phyloP scores from a whole-genome alignment of 257 asterid genomes.

The Primulina huaijiensis region DNA sequence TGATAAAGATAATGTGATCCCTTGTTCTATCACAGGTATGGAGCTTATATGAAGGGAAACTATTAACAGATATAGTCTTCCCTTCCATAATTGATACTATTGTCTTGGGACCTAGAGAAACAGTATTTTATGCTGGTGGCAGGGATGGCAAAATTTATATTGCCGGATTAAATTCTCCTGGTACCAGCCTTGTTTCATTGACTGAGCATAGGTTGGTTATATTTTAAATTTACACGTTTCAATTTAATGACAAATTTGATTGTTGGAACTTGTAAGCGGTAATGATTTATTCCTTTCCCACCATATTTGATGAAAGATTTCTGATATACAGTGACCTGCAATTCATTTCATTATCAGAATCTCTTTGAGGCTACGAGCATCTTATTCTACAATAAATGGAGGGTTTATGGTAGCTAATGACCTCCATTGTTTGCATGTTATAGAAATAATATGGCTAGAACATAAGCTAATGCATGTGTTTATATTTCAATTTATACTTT shows the following conservation, averaged over 20 bases:
- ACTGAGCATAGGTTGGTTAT: constrained; percentile 71
- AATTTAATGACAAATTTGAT: no score
- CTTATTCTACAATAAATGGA: background rate
- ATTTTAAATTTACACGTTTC: no score
- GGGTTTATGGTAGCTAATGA: background rate
- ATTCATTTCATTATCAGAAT: no score
- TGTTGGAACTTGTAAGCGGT: background rate
- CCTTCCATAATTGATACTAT: constrained; percentile 78
- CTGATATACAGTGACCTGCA: no score
- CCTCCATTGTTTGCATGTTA: background rate
- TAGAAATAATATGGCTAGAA: background rate
- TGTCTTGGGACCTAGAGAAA: constrained; percentile 78
- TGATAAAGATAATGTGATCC: background rate
- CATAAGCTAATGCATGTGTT: constrained; percentile 1
- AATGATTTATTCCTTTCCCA: background rate
- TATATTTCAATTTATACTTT: constrained; percentile 19
- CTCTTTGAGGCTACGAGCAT: no score
- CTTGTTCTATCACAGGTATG: constrained; percentile 51
- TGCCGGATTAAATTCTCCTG: constrained; percentile 63
- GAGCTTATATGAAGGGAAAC: constrained; percentile 73
- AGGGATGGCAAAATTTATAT: constrained; percentile 91
- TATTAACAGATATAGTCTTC: constrained; percentile 63
- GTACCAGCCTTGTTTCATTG: constrained; percentile 49
- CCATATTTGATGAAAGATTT: no score
- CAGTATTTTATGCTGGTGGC: constrained; percentile 88